Evolutionary conservation across 2,329 filamentous ascomycete genomes (phyloP).

Genomic region (Hymenoscyphus repandus): DNA sequence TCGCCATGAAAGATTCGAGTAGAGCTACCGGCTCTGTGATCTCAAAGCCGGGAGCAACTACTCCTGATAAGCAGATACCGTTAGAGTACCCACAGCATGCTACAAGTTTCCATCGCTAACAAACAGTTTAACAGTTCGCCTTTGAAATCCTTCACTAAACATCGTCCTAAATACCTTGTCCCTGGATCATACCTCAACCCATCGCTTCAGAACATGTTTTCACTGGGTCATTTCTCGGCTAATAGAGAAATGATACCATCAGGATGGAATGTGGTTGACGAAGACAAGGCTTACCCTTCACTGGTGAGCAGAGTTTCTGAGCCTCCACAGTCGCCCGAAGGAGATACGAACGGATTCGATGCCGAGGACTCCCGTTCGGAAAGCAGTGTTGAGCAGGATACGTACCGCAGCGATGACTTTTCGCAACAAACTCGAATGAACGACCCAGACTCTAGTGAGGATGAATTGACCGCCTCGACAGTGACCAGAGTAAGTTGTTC

Average conservation of each 20-base stretch:
- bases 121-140: constrained; percentile 6
- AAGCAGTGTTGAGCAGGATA: constrained; percentile 44
- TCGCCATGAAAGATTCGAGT: constrained; percentile 69
- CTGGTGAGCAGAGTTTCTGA: constrained; percentile 41
- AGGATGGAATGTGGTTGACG: constrained; percentile 61
- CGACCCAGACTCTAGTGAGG: constrained; percentile 55
- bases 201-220: constrained; percentile 67
- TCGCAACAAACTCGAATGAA: constrained; percentile 47
- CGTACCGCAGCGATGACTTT: constrained; percentile 17
- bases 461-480: constrained; percentile 17
- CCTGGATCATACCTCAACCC: constrained; percentile 54
- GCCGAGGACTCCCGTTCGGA: constrained; percentile 36
- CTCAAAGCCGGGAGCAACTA: neutral
- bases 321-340: constrained; percentile 15
- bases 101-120: neutral
- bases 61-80: neutral
- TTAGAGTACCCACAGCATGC: neutral
- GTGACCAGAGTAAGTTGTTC: constrained; percentile 20
- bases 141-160: constrained; percentile 20
- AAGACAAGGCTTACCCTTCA: constrained; percentile 49
- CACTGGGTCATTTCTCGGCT: constrained; percentile 59
- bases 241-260: constrained; percentile 58
- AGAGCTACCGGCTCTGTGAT: constrained; percentile 12
- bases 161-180: constrained; percentile 48
- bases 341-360: constrained; percentile 19